Evolutionary conservation across 495 filamentous ascomycete species (phyloP).

Genomic region (Penicillium fimorum): DNA sequence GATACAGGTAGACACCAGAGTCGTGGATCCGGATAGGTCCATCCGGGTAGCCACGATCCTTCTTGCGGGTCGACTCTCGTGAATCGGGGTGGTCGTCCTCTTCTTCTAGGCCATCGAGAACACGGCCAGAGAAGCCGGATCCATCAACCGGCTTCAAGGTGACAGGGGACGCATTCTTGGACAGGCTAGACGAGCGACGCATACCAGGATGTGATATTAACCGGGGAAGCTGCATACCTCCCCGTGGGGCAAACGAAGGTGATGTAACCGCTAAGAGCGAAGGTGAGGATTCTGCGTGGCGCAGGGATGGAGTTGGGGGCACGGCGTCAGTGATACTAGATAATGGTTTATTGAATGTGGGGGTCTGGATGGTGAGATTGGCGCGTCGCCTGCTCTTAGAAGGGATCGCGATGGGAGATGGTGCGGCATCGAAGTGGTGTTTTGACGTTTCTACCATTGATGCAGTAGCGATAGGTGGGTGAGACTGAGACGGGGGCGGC

Average conservation of each 20-base stretch:
- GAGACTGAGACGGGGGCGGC: conserved; percentile 49
- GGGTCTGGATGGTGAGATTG: conserved; percentile 67
- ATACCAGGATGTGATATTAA: conserved; percentile 39
- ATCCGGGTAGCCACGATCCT: conserved; percentile 81
- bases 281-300: conserved; percentile 69
- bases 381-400: conserved; percentile 71
- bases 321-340: conserved; percentile 38
- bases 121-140: conserved; percentile 21
- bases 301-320: conserved; percentile 55
- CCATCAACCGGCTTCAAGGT: conserved; percentile 27
- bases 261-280: conserved; percentile 58
- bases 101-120: conserved; percentile 55
- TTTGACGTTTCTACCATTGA: conserved; percentile 45
- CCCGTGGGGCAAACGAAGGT: conserved; percentile 55
- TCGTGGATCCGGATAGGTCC: conserved; percentile 91
- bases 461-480: conserved; percentile 52
- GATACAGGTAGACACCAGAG: conserved; percentile 86
- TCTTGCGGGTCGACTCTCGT: conserved; percentile 60
- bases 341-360: conserved; percentile 48
- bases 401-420: conserved; percentile 83
- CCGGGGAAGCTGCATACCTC: conserved; percentile 63
- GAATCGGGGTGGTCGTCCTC: conserved; percentile 77
- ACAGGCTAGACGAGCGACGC: conserved; percentile 23
- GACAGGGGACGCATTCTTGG: conserved; percentile 30
- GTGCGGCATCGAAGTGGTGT: conserved; percentile 65